Percentiles rank a stretch among this genome's conserved stretches.
Evolutionary conservation across 1,284 basidiomycete species (phyloP).

Genomic region (Heterobasidion annosum): DNA sequence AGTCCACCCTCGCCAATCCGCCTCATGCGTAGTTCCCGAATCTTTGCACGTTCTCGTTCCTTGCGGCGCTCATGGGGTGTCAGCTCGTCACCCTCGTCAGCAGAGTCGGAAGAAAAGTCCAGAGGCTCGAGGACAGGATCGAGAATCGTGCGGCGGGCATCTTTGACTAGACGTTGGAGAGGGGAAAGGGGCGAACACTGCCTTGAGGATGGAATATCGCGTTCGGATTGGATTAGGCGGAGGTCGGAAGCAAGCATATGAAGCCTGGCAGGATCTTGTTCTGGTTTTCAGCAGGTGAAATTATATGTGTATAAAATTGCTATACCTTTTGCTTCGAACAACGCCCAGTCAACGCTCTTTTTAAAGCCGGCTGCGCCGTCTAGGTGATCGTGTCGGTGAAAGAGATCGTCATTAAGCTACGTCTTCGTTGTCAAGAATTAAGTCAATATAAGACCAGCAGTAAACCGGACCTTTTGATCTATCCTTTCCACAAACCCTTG

Average conservation of each 20-base stretch:
- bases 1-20: slow-evolving; percentile 28
- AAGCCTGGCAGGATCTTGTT: slow-evolving; percentile 33
- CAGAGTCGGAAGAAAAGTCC: slow-evolving; percentile 20
- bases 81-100: slow-evolving; percentile 29
- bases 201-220: slow-evolving; percentile 21
- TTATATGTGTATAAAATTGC: neutral
- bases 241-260: slow-evolving; percentile 30
- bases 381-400: slow-evolving; percentile 32
- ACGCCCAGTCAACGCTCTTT: slow-evolving; percentile 40
- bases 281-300: neutral
- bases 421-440: slow-evolving; percentile 1
- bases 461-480: slow-evolving; percentile 23
- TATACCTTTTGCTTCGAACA: slow-evolving; percentile 38
- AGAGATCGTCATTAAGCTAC: slow-evolving; percentile 26
- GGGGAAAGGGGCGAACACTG: slow-evolving; percentile 44
- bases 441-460: neutral
- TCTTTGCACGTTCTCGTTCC: slow-evolving; percentile 39
- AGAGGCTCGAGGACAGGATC: slow-evolving; percentile 47
- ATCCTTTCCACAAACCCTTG: slow-evolving; percentile 20
- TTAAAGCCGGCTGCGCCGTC: slow-evolving; percentile 30
- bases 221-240: slow-evolving; percentile 22
- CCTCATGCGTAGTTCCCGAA: slow-evolving; percentile 45
- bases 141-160: slow-evolving; percentile 40
- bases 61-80: slow-evolving; percentile 30
- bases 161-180: slow-evolving; percentile 52